Conservation (phyloP, 257 asterid genomes). For the Rauvolfia tetraphylla region DNA sequence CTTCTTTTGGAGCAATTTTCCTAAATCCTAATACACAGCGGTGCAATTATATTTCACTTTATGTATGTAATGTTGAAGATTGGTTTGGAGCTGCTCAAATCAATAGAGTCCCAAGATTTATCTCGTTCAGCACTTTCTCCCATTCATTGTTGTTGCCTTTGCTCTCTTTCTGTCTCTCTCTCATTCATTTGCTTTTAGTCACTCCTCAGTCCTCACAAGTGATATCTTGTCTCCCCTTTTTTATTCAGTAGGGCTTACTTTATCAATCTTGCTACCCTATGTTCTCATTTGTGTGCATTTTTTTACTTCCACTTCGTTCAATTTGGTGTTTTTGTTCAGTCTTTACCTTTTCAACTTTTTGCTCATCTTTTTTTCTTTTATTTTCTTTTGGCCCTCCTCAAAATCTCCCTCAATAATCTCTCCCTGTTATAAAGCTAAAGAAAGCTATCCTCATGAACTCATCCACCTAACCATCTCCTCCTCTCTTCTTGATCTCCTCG, state of each 20-base stretch:
- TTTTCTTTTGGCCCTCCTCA: conserved; percentile 13
- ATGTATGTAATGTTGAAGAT: conserved; percentile 22
- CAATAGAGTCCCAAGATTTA: conserved; percentile 46
- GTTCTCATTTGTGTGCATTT: conserved; percentile 1
- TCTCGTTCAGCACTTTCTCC: conserved; percentile 20
- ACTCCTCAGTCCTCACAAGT: conserved; percentile 45
- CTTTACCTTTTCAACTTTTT: conserved; percentile 33
- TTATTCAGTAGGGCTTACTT: conserved; percentile 41
- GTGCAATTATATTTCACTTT: conserved; percentile 1
- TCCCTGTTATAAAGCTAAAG: conserved; percentile 2
- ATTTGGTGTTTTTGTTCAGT: conserved; percentile 44
- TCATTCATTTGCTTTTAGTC: conserved; percentile 32
- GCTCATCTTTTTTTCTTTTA: conserved; percentile 9
- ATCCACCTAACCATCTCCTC: conserved; percentile 2
- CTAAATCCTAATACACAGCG: too few relatives aligned
- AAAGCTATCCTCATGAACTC: conserved; percentile 10
- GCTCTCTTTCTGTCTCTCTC: conserved; percentile 17
- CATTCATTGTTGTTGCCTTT: conserved; percentile 19
- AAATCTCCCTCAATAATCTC: conserved; percentile 5
- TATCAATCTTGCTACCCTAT: conserved; percentile 13
- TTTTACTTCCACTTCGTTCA: conserved; percentile 26
- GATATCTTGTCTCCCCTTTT: conserved; percentile 48
- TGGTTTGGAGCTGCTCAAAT: conserved; percentile 32
- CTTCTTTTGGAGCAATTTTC: too few relatives aligned
- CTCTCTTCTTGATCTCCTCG: conserved; percentile 7